Evolutionary conservation across 345 rosid genomes (phyloP), one percentile per base, ranked within the genome.

Genomic region (Ceriops tagal): DNA sequence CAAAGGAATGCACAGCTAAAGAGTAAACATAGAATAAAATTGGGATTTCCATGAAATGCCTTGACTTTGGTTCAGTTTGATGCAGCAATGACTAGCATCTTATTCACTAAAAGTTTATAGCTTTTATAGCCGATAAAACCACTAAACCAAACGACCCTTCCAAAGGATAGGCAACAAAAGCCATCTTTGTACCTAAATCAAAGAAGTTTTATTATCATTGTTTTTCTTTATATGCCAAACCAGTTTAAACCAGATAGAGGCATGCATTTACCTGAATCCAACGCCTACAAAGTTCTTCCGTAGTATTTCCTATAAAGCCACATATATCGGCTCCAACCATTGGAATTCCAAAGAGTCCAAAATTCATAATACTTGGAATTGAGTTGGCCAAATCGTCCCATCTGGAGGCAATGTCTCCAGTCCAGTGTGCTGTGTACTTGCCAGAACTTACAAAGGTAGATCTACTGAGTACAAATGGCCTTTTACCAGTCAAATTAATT

Each of bases 261-360:
- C 21, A 18, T 1, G 5, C 0, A 21, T 51, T 26, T 76, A 85
- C 93, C 89, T 90, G 93, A 68, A 90, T 90, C 92, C 96, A 90
- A 49, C 93, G 76, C 26, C 71, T 73, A 71, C 93, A 90, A 20
- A 90, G 84, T 19, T 88, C 96, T 71, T 90, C 93, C 0, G 82
- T 87, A 20, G 93, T 88, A 75, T 82, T 32, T 35, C 69, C 9
- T 5, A 67, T 15, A 72, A 90, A 90, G 18, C 96, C 96, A 57
- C 96, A 89, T 16, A 89, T 89, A 67, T 89, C 92, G 58, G 91
- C 92, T 62, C 93, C 96, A 28, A 87, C 92, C 93, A 90, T 90
- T 46, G 96, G 96, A 66, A 90, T 78, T 43, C 92, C 96, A 70
- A 88, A 87, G 64, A 90, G 77, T 18, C 96, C 96, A 24, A 68